Conservation (phyloP, 257 asterid species). For the Echites panduratus region DNA sequence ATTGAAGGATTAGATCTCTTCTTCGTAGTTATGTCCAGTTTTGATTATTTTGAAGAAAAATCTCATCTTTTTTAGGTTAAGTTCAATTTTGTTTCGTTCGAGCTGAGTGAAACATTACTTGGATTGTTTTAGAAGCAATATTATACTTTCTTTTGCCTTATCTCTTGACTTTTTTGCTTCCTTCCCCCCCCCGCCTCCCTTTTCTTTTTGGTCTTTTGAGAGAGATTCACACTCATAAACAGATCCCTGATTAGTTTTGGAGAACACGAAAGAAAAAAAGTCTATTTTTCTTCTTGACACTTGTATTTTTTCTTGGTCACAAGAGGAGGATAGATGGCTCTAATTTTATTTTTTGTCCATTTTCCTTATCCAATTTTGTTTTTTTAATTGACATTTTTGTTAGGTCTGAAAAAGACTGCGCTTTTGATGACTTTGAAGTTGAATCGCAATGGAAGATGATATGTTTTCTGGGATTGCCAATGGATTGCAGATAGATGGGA, state of each 20-base stretch:
- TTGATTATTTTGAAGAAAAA: neutral
- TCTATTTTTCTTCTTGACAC: too few relatives aligned
- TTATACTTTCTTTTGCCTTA: neutral
- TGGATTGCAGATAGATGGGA: slow-evolving; percentile 28
- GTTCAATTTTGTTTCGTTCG: neutral
- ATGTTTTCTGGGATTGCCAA: slow-evolving; percentile 22
- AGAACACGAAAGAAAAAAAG: neutral
- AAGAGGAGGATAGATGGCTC: neutral
- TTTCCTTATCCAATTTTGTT: neutral
- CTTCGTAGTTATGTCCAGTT: neutral
- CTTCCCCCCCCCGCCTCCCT: neutral
- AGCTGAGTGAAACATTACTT: neutral
- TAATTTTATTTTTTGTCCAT: neutral
- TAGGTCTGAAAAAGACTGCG: slow-evolving; percentile 8
- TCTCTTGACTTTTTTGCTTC: neutral
- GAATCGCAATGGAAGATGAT: slow-evolving; percentile 31
- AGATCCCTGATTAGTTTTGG: slow-evolving; percentile 20
- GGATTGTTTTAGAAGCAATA: neutral
- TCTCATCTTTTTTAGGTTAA: neutral
- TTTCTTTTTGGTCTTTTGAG: slow-evolving; percentile 2
- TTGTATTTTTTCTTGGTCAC: slow-evolving; percentile 11
- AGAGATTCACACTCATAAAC: slow-evolving; percentile 7
- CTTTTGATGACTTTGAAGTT: slow-evolving; percentile 18
- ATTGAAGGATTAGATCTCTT: slow-evolving; percentile 10
- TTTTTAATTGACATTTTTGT: neutral